Base-by-base conservation (phyloP, 139 green algal species). In the Ostreobium quekettii region DNA sequence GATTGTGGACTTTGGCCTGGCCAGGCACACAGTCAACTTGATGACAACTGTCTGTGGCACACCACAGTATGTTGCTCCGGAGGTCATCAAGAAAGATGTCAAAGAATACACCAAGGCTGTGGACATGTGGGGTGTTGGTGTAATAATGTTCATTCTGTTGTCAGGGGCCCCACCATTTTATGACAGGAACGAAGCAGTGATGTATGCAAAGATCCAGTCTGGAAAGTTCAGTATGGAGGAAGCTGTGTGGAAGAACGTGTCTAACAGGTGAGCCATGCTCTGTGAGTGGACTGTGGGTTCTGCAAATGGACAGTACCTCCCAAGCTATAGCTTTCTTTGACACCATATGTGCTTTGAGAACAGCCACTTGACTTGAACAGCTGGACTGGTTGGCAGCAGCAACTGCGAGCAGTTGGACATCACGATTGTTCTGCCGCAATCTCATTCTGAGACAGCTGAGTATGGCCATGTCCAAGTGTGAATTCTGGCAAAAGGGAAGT, bases 41-140 rank as follows among this genome's bases (percentile, higher is more conserved):
- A 86, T 96, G 78, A 76, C 77, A 48, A 96, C 90, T 6, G 79
- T 96, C 47, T 95, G 89, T 39, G 91, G 91, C 6, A 95, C 91
- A 11, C 91, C 91, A 2, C 79, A 86, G 66, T 97, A 97, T 56
- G 89, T 97, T 8, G 91, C 91, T 0, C 92, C 92, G 2, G 92
- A 97, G 74, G 86, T 97, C 66, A 95, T 95, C 59, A 76, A 75
- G 11, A 70, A 58, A 22, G 6, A 5, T 39, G n/a, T 19, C 24
- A 66, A 66, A 33, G 36, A 53, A 29, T 71, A 70, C 30, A 26
- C 3, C 2, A 29, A 60, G 24, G 83, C 82, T 3, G 85, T 90
- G 32, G 78, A 84, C 42, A 78, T 84, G 71, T 84, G 78, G 78
- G 78, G 74, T 42, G 66, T 80, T 24, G 78, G 78, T 4, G 77